Base-by-base conservation (phyloP, 371 early-diverging fungal genomes). In the Mitosporidium daphniae region DNA sequence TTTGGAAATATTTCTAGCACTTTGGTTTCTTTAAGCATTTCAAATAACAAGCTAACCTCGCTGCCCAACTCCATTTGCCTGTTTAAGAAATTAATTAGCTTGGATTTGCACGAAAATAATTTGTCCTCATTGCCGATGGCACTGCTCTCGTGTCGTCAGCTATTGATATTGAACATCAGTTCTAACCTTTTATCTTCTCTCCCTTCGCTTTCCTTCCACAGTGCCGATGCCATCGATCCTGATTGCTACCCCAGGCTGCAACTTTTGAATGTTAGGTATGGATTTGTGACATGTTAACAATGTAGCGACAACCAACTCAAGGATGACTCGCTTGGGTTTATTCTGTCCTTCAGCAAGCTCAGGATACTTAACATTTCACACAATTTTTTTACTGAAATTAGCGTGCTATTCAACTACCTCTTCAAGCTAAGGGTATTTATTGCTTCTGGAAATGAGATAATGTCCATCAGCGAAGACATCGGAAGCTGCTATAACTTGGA, bases 381-480 rank as follows among this genome's bases (percentile, higher is more conserved):
- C n/a, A n/a, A n/a, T n/a, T n/a, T n/a, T 9, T 26, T 16, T 10
- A 16, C 5, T 8, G 5, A 26, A 2, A 10, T 1, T 53, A 1
- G 47, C 43, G 14, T 47, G 8, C 16, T 17, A 27, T 25, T 7
- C 2, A 14, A 27, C 26, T 11, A 29, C 21, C 9, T 20, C 27
- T 4, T 16, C 29, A 5, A 35, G 8, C 27, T 45, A 20, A 25
- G 21, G 14, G 73, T 71, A 31, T 47, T 82, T 4, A 66, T 68
- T 31, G 34, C 77, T 16, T 60, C 67, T 4, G 75, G 78, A 1
- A 78, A 78, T 33, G 58, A 66, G 16, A 38, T 82, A 21, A 51
- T 66, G 4, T 59, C 60, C 0, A 40, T 78, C 8, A 78, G 77
- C 1, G 66, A 61, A 26, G 78, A 74, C 23, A 57, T 74, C 16